Evolutionary conservation across 495 filamentous ascomycete species (phyloP).

Genomic region (Cenococcum geophilum): DNA sequence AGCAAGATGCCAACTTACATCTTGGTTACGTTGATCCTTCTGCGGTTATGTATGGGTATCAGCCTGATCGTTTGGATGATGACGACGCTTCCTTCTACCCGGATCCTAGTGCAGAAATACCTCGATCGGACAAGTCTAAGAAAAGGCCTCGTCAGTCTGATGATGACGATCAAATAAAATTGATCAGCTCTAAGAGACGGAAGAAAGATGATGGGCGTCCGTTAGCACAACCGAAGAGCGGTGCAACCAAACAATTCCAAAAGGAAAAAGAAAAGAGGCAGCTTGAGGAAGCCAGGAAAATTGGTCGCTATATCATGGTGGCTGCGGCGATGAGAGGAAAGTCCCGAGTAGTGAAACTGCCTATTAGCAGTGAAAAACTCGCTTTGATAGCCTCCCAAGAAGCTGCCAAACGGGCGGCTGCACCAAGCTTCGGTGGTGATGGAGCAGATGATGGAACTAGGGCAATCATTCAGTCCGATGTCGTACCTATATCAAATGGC

Average conservation of each 20-base stretch:
- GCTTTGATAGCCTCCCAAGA: constrained; percentile 8
- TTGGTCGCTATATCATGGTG: constrained; percentile 37
- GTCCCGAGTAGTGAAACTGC: constrained; percentile 34
- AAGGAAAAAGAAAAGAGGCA: constrained; percentile 36
- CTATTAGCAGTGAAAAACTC: constrained; percentile 19
- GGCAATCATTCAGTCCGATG: constrained; percentile 31
- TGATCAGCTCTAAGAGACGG: constrained; percentile 19
- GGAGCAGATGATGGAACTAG: constrained; percentile 9
- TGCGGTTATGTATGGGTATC: constrained; percentile 34
- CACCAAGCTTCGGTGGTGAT: constrained; percentile 2
- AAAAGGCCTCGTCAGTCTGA: constrained; percentile 27
- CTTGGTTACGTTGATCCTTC: constrained; percentile 33
- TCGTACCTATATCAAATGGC: constrained; percentile 13
- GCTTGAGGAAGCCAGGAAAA: constrained; percentile 38
- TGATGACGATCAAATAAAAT: constrained; percentile 25
- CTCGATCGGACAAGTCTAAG: constrained; percentile 16
- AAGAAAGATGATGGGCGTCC: constrained; percentile 28
- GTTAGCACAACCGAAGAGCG: constrained; percentile 29
- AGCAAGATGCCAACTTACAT: constrained; percentile 14
- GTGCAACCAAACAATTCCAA: constrained; percentile 37
- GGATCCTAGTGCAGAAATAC: constrained; percentile 22
- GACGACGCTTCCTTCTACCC: constrained; percentile 20
- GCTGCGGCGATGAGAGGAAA: constrained; percentile 35
- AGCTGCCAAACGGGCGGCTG: constrained; percentile 2
- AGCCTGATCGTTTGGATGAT: constrained; percentile 15